phyloP scores from a whole-genome alignment of 768 basidiomycete genomes.

The Gloeostereum incarnatum region DNA sequence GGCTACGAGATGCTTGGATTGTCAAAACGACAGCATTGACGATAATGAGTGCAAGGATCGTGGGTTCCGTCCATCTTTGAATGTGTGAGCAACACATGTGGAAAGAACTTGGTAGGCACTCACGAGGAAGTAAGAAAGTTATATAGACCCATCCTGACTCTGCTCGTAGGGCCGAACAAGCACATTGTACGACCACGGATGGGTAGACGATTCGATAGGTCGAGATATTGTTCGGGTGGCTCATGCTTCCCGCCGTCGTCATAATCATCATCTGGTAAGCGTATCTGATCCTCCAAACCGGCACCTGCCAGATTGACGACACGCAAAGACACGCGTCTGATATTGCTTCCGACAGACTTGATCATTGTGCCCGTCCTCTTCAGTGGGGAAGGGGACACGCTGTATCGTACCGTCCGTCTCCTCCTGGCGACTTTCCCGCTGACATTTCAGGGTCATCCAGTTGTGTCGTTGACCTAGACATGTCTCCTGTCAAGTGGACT shows the following conservation, averaged over 20 bases:
- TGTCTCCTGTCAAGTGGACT: constrained; percentile 52
- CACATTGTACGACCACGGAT: constrained; percentile 77
- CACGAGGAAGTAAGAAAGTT: constrained; percentile 65
- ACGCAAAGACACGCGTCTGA: constrained; percentile 61
- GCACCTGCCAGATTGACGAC: constrained; percentile 73
- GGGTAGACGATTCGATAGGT: constrained; percentile 34
- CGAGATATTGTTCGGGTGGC: constrained; percentile 24
- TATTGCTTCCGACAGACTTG: constrained; percentile 42
- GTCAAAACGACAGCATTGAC: constrained; percentile 76
- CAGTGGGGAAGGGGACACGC: constrained; percentile 44
- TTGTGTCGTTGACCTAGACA: constrained; percentile 26
- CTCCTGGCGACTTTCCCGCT: constrained; percentile 29
- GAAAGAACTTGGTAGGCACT: constrained; percentile 19
- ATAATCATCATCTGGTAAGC: constrained; percentile 40
- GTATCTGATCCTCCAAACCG: constrained; percentile 50
- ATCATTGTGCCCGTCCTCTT: constrained; percentile 53
- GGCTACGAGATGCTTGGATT: constrained; percentile 61
- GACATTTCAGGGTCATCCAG: constrained; percentile 39
- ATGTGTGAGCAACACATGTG: constrained; percentile 1
- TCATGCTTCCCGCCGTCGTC: constrained; percentile 15
- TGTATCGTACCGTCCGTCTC: constrained; percentile 42
- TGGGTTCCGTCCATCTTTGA: constrained; percentile 76
- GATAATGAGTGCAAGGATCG: constrained; percentile 77
- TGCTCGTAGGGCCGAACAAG: constrained; percentile 61
- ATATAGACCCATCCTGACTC: constrained; percentile 54